Percentiles rank a stretch among this genome's conserved stretches.
phyloP scores from a whole-genome alignment of 2,329 filamentous ascomycete species.

The Sphaerostilbella broomeana region DNA sequence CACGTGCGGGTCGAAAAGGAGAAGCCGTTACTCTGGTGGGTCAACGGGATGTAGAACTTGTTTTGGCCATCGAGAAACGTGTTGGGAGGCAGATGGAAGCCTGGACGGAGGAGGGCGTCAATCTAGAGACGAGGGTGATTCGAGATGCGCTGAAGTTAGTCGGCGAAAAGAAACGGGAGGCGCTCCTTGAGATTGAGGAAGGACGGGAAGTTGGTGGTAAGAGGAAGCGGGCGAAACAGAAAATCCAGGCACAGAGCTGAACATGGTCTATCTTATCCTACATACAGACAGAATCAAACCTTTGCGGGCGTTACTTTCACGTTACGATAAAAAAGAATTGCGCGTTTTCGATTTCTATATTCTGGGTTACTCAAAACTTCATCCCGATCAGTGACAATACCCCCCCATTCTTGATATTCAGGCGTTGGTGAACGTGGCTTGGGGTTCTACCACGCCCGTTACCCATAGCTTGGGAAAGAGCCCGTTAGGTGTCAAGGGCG shows the following conservation, averaged over 20 bases:
- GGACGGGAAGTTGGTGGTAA: constrained; percentile 88
- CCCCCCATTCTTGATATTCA: too few species aligned
- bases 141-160: constrained; percentile 82
- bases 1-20: constrained; percentile 78
- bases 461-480: too few species aligned
- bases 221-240: constrained; percentile 56
- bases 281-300: too few species aligned
- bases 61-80: constrained; percentile 82
- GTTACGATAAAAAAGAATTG: too few species aligned
- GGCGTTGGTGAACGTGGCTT: too few species aligned
- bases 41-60: constrained; percentile 83
- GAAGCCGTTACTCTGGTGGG: constrained; percentile 84
- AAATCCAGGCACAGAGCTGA: constrained; percentile 36
- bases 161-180: constrained; percentile 92
- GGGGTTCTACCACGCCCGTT: too few species aligned
- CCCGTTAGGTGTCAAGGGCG: too few species aligned
- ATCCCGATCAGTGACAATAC: too few species aligned
- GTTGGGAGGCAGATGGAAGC: constrained; percentile 74
- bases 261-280: too few species aligned
- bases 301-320: too few species aligned
- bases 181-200: constrained; percentile 84
- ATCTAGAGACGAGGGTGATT: constrained; percentile 83
- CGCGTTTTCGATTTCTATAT: too few species aligned
- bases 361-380: too few species aligned
- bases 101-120: constrained; percentile 87